Conservation (phyloP, 1,139 yeast genomes). For the Yamadazyma blattariae region DNA sequence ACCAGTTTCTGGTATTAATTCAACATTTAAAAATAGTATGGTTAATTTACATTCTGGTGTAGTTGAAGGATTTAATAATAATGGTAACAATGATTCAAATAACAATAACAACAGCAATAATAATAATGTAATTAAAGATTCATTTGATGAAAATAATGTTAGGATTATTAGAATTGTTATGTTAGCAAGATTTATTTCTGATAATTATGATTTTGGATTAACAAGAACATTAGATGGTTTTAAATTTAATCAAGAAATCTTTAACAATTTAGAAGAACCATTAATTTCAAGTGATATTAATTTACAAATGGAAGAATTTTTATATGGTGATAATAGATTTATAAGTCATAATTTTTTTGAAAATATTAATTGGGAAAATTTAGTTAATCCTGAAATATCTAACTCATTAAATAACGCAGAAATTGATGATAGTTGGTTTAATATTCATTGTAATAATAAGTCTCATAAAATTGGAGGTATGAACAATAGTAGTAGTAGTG, state of each 20-base stretch:
- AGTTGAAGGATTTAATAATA: no score
- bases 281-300: constrained; percentile 11
- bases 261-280: constrained; percentile 17
- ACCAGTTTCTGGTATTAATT: constrained; percentile 62
- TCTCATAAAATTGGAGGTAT: background rate
- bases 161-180: constrained; percentile 51
- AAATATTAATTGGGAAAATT: constrained; percentile 15
- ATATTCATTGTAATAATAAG: constrained; percentile 9
- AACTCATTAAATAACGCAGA: constrained; percentile 8
- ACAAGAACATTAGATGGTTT: constrained; percentile 44
- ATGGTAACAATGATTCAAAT: no score
- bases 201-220: constrained; percentile 53
- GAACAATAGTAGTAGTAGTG: constrained; percentile 10
- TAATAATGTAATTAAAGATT: constrained; percentile 10
- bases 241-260: constrained; percentile 31
- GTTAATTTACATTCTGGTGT: no score
- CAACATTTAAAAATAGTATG: constrained; percentile 12
- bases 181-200: constrained; percentile 49
- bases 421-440: constrained; percentile 28
- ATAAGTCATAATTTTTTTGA: constrained; percentile 41
- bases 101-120: background rate
- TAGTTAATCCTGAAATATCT: constrained; percentile 6
- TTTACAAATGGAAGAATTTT: constrained; percentile 27
- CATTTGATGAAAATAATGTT: constrained; percentile 14
- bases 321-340: constrained; percentile 42